These are phyloP conservation scores for Podospora conica DNA, from an alignment of 495 filamentous ascomycete species.

Conservation along the genomic window DNA sequence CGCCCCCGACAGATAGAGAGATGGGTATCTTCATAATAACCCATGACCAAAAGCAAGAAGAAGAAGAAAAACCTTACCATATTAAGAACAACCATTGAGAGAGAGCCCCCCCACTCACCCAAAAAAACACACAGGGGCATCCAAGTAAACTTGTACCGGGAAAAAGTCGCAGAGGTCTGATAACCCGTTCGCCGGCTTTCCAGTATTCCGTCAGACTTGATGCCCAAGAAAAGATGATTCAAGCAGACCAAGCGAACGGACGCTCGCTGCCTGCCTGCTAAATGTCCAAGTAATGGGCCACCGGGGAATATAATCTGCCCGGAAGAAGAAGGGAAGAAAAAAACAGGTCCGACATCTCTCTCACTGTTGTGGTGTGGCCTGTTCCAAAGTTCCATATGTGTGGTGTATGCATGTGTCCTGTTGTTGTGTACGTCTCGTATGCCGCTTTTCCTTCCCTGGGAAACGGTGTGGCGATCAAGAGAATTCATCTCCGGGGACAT, in stretches of 20 bases:
- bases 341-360: not conserved
- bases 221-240: not conserved
- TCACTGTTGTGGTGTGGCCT: not conserved
- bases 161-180: not conserved
- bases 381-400: not conserved
- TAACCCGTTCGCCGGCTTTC: not conserved
- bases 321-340: not conserved
- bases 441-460: not conserved
- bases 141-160: not conserved
- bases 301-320: not conserved
- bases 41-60: not conserved
- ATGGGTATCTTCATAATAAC: not conserved
- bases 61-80: not conserved
- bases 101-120: not conserved
- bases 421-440: not conserved
- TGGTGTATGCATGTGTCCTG: not conserved
- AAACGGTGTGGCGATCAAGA: not conserved
- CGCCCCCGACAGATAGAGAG: not conserved
- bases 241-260: not conserved
- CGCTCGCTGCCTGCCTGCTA: not conserved
- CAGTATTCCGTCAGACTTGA: not conserved
- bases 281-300: not conserved
- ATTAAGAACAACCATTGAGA: not conserved
- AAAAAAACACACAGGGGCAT: not conserved
- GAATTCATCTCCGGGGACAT: not conserved